A percentile compares a stretch with the other conserved stretches of the same genome.
Evolutionary conservation across 2,329 filamentous ascomycete species (phyloP).

Genomic region (Acrocalymma vagum): DNA sequence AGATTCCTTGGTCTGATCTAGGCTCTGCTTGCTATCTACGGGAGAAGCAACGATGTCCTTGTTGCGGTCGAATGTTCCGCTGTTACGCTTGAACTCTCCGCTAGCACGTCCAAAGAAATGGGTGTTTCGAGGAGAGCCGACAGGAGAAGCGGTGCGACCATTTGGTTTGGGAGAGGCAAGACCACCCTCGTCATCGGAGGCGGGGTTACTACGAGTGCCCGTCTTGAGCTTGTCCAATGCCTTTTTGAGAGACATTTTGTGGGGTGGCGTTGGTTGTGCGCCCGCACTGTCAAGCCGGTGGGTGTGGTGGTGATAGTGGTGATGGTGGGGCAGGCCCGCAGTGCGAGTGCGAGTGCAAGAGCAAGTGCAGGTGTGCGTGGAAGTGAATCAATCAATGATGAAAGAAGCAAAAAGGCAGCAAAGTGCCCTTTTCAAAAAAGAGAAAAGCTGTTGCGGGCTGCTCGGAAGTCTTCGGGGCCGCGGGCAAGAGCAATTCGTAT

Average conservation of each 20-base stretch:
- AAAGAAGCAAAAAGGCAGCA: too few relatives aligned
- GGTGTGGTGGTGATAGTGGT: too few relatives aligned
- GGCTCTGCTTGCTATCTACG: slow-evolving; percentile 38
- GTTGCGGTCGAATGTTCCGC: slow-evolving; percentile 25
- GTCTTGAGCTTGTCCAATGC: slow-evolving; percentile 54
- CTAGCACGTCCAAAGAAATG: slow-evolving; percentile 40
- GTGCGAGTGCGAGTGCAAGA: slow-evolving; percentile 4
- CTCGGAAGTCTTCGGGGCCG: too few relatives aligned
- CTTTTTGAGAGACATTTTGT: slow-evolving; percentile 54
- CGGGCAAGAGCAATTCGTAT: too few relatives aligned
- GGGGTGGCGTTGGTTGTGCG: slow-evolving; percentile 18
- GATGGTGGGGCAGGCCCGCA: slow-evolving; percentile 4
- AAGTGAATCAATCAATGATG: too few relatives aligned
- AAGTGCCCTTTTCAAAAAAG: not conserved
- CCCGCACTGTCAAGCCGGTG: too few relatives aligned
- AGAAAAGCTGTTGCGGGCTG: slow-evolving; percentile 10
- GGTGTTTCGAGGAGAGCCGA: slow-evolving; percentile 36
- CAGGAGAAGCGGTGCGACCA: slow-evolving; percentile 30
- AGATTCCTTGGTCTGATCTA: slow-evolving; percentile 33
- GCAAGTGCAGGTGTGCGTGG: slow-evolving; percentile 3
- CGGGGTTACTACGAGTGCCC: slow-evolving; percentile 36
- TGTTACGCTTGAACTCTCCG: slow-evolving; percentile 43
- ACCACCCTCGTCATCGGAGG: slow-evolving; percentile 44
- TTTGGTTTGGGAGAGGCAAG: slow-evolving; percentile 41
- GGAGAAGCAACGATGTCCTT: slow-evolving; percentile 26